Evolutionary conservation across 306 rosid species (phyloP), one percentile per base, ranked within the genome.

Genomic region (Notholithocarpus densiflorus): DNA sequence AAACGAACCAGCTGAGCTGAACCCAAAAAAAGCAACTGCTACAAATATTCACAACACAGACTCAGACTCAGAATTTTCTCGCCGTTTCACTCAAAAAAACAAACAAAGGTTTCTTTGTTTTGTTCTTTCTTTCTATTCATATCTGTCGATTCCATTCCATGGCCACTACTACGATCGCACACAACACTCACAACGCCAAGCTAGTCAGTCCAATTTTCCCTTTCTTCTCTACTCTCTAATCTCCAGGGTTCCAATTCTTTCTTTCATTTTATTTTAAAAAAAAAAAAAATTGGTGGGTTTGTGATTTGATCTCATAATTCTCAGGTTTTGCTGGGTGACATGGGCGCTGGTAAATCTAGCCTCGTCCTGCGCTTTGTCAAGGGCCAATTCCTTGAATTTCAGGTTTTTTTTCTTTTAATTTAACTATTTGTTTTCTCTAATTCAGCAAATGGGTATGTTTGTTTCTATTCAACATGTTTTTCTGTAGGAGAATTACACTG

Each of bases 271-370:
- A 64, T 31, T 31, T 1, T 5, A 27, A 27, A 0, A 27, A 27
- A 26, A 64, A 64, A 2, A 29, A 70, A 43, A 21, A 5, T 71
- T 21, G 21, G 48, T 29, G 10, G 45, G 45, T 29, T 71, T 71
- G 20, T 71, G 57, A 71, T 71, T 7, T 71, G 57, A 71, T 71
- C 11, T 45, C 34, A 6, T 72, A 80, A 43, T 80, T 40, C 45
- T 40, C 85, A 88, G 92, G 92, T 88, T 88, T 89, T 88, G 48
- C 89, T 88, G 4, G 92, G 92, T 55, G 92, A 88, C 51, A 86
- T 88, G 92, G 92, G 92, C 71, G 87, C 92, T 7, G 92, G 92
- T 18, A 88, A 88, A 77, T 88, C 92, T 61, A 88, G 92, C 43
- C 92, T 88, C 29, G 92, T 88, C 84, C 80, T 88, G 86, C 83